Conservation (phyloP, 345 rosid species). For the Leavenworthia alabamica region DNA sequence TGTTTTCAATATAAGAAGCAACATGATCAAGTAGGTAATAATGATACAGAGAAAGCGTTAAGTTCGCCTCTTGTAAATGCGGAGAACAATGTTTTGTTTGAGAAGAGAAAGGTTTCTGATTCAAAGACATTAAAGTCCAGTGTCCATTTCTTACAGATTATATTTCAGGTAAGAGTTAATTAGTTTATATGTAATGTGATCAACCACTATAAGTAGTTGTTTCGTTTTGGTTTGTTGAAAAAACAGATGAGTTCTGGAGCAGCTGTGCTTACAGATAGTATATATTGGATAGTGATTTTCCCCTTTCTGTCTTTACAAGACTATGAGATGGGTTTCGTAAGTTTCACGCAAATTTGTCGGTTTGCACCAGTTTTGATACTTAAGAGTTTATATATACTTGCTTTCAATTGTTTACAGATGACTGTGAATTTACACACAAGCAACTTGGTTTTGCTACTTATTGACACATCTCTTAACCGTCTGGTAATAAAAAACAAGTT, state of each 20-base stretch:
- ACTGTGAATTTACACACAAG: conserved; percentile 57
- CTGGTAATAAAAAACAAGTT: conserved; percentile 33
- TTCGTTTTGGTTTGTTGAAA: conserved; percentile 2
- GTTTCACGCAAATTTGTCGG: too few species aligned
- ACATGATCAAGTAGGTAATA: conserved; percentile 14
- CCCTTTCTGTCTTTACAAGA: conserved; percentile 54
- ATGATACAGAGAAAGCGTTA: conserved; percentile 45
- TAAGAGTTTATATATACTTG: too few species aligned
- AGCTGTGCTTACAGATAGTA: conserved; percentile 53
- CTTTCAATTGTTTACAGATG: conserved; percentile 53
- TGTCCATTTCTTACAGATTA: conserved; percentile 47
- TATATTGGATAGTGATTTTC: conserved; percentile 62
- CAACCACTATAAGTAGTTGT: too few species aligned
- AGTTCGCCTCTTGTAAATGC: conserved; percentile 30
- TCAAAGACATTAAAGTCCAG: conserved; percentile 23
- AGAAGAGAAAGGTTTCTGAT: conserved; percentile 8
- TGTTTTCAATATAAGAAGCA: conserved; percentile 38
- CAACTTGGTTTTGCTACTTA: conserved; percentile 49
- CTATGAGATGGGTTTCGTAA: conserved; percentile 46
- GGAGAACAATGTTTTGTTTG: conserved; percentile 18
- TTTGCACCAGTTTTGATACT: too few species aligned
- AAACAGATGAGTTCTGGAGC: conserved; percentile 56
- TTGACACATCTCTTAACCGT: conserved; percentile 53
- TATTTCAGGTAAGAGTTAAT: conserved; percentile 84
- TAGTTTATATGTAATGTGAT: too few species aligned